phyloP scores from a whole-genome alignment of 495 filamentous ascomycete genomes.

The Tuber borchii region DNA sequence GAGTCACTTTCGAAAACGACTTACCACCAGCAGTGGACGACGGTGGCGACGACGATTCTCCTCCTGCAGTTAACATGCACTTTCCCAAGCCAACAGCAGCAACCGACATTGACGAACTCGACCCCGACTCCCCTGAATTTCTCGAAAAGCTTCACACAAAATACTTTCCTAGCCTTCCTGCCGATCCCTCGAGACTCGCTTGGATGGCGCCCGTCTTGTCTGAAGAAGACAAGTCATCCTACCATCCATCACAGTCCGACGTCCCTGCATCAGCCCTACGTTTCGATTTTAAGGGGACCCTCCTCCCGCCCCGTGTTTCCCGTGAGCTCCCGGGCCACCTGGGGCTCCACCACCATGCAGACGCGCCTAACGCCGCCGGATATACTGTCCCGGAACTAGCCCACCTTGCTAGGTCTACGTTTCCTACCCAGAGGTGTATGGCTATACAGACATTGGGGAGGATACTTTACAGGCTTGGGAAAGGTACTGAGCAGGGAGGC shows the following conservation, averaged over 20 bases:
- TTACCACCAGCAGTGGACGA: conserved; percentile 9
- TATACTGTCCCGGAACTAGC: conserved; percentile 90
- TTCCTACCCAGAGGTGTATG: conserved; percentile 79
- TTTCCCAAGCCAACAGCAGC: conserved; percentile 55
- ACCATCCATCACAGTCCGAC: conserved; percentile 67
- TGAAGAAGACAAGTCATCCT: conserved; percentile 62
- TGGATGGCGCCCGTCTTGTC: conserved; percentile 72
- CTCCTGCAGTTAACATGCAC: conserved; percentile 47
- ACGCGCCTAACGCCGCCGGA: conserved; percentile 86
- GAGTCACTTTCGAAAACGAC: conserved; percentile 17
- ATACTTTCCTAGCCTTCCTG: conserved; percentile 81
- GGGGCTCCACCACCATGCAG: conserved; percentile 88
- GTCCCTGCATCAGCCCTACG: conserved; percentile 70
- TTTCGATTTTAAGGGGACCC: conserved; percentile 74
- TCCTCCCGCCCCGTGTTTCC: conserved; percentile 68
- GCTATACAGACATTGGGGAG: conserved; percentile 86
- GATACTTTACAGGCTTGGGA: conserved; percentile 74
- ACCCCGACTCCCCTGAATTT: conserved; percentile 76
- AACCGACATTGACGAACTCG: conserved; percentile 54
- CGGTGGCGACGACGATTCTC: conserved; percentile 8
- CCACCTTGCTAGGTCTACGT: conserved; percentile 68
- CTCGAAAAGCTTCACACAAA: conserved; percentile 74
- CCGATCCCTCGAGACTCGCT: conserved; percentile 75
- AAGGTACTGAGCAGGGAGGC: conserved; percentile 48
- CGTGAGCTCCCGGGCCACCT: conserved; percentile 63